phyloP scores from a whole-genome alignment of 306 rosid species.

The Mucuna pruriens region DNA sequence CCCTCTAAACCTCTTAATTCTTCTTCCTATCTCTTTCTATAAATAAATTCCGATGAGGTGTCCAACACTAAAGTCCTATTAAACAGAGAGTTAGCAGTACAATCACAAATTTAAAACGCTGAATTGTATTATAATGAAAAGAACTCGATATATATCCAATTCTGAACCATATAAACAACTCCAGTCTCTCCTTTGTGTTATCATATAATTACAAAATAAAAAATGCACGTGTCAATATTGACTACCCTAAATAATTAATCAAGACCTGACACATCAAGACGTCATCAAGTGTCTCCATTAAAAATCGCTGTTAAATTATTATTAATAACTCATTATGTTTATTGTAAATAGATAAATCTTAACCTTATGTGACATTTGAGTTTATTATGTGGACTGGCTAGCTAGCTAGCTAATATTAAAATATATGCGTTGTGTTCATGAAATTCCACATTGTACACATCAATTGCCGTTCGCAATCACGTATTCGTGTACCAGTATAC shows the following conservation, averaged over 20 bases:
- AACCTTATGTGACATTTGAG: conserved; percentile 22
- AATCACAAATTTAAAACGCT: conserved; percentile 22
- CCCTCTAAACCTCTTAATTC: conserved; percentile 9
- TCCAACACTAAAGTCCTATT: neutral
- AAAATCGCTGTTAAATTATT: neutral
- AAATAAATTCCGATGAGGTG: conserved; percentile 11
- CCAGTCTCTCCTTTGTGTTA: neutral
- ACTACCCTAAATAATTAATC: neutral
- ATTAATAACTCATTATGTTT: neutral
- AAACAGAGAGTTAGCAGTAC: conserved; percentile 21
- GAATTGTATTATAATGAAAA: conserved; percentile 41
- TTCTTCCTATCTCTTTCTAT: conserved; percentile 43
- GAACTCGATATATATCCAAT: conserved; percentile 9
- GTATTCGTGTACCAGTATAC: neutral
- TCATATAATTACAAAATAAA: neutral
- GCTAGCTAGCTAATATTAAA: neutral
- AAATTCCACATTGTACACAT: neutral
- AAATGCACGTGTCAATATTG: conserved; percentile 30
- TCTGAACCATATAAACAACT: neutral
- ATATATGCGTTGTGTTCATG: neutral
- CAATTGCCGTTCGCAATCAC: neutral
- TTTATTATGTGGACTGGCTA: neutral
- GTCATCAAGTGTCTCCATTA: conserved; percentile 5
- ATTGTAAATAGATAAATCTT: neutral
- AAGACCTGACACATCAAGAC: conserved; percentile 25